Evolutionary conservation across 495 filamentous ascomycete species (phyloP).

Genomic region (Talaromyces proteolyticus): DNA sequence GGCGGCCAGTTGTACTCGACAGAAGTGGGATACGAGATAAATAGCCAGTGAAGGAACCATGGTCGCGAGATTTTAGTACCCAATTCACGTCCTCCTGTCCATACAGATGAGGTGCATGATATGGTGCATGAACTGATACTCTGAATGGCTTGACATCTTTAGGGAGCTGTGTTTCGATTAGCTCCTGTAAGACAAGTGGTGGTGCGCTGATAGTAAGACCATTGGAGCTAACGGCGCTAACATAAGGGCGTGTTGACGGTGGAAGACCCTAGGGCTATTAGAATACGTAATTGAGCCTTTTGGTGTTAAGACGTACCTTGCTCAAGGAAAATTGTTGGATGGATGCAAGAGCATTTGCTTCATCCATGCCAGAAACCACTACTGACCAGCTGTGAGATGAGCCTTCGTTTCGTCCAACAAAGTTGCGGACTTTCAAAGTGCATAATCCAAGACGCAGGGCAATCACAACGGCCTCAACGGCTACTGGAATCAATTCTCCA

Average conservation of each 20-base stretch:
- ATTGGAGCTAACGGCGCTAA: constrained; percentile 66
- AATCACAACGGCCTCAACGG: constrained; percentile 64
- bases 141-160: constrained; percentile 50
- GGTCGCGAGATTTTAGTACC: constrained; percentile 42
- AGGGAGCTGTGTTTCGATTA: constrained; percentile 49
- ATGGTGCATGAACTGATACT: constrained; percentile 74
- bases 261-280: constrained; percentile 48
- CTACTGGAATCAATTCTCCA: constrained; percentile 60
- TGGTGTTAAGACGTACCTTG: constrained; percentile 9
- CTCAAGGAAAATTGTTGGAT: constrained; percentile 16
- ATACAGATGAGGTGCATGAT: constrained; percentile 74
- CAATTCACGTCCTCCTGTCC: constrained; percentile 51
- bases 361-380: constrained; percentile 28
- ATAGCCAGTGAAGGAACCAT: constrained; percentile 33
- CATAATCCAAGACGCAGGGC: constrained; percentile 66
- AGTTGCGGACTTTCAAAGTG: constrained; percentile 36
- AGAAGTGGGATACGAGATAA: constrained; percentile 50
- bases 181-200: constrained; percentile 51
- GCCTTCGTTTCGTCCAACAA: constrained; percentile 21
- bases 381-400: constrained; percentile 31
- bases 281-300: constrained; percentile 7
- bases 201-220: constrained; percentile 77
- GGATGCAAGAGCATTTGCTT: constrained; percentile 19
- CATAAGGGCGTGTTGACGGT: constrained; percentile 57
- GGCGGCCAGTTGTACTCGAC: constrained; percentile 48